phyloP scores from a whole-genome alignment of 768 basidiomycete species.

The Pleurotus pulmonarius region DNA sequence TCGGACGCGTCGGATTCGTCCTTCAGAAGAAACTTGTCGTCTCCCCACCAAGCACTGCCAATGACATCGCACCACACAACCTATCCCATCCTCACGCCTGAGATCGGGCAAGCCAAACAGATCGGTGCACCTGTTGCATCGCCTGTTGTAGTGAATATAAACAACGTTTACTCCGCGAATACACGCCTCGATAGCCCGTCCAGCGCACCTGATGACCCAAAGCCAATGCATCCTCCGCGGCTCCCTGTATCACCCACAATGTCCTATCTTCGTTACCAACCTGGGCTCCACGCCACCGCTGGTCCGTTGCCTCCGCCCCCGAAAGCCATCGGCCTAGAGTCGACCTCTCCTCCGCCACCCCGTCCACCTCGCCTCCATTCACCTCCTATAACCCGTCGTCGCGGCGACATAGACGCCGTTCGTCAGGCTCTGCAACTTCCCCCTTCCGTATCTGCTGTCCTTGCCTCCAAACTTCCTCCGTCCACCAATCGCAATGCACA shows the following conservation, averaged over 20 bases:
- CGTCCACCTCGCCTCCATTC: constrained; percentile 63
- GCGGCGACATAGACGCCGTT: constrained; percentile 51
- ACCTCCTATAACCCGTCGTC: constrained; percentile 38
- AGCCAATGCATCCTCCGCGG: background rate
- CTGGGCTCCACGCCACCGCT: constrained; percentile 68
- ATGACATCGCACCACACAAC: constrained; percentile 12
- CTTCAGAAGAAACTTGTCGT: constrained; percentile 13
- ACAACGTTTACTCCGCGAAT: background rate
- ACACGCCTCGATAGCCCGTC: background rate
- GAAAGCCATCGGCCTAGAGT: constrained; percentile 46
- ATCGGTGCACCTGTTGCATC: constrained; percentile 58
- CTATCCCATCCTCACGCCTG: constrained; percentile 49
- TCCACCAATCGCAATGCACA: background rate
- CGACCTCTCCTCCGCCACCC: constrained; percentile 47
- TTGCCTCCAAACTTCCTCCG: constrained; percentile 24
- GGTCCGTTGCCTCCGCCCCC: constrained; percentile 74
- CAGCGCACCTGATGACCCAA: background rate
- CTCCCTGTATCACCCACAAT: constrained; percentile 22
- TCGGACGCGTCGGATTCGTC: constrained; percentile 22
- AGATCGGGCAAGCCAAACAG: constrained; percentile 59
- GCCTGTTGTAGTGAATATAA: constrained; percentile 54
- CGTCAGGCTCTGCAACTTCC: constrained; percentile 61
- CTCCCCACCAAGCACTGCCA: constrained; percentile 9
- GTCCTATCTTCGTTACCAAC: constrained; percentile 58
- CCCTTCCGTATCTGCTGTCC: constrained; percentile 44